Conservation (phyloP, 345 rosid genomes). For the Cardiospermum halicacabum region DNA sequence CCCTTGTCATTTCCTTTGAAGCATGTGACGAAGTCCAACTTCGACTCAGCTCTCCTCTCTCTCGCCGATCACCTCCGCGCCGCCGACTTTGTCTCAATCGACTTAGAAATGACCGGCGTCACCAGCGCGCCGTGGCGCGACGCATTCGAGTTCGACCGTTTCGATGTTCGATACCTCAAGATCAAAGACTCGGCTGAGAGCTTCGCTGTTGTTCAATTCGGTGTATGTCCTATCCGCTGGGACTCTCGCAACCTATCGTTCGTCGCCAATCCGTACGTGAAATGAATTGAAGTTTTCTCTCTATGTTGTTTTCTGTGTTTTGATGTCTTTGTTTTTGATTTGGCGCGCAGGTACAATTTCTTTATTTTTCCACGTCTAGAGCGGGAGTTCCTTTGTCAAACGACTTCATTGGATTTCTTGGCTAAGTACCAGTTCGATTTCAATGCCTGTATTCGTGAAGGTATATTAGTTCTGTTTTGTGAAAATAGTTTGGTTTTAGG, state of each 20-base stretch:
- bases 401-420: constrained; percentile 77
- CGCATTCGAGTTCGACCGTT: constrained; percentile 71
- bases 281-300: neutral
- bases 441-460: constrained; percentile 76
- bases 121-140: constrained; percentile 91
- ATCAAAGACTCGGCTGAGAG: constrained; percentile 94
- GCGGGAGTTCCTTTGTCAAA: constrained; percentile 85
- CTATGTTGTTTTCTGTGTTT: neutral
- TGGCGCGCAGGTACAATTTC: constrained; percentile 81
- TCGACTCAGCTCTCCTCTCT: constrained; percentile 52
- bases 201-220: constrained; percentile 92
- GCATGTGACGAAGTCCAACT: constrained; percentile 72
- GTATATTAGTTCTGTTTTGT: constrained; percentile 21
- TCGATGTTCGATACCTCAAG: constrained; percentile 75
- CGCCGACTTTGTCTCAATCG: constrained; percentile 90
- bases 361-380: constrained; percentile 75
- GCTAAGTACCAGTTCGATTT: constrained; percentile 91
- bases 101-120: constrained; percentile 93
- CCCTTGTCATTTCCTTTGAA: constrained; percentile 63
- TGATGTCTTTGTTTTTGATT: constrained; percentile 4
- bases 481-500: no score
- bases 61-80: constrained; percentile 55
- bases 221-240: constrained; percentile 95
- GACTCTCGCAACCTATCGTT: constrained; percentile 58
- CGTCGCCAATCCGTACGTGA: constrained; percentile 70